A percentile compares a stretch with the other conserved stretches of the same genome.
Conservation (phyloP, 345 rosid species). For the Excoecaria cochinchinensis region DNA sequence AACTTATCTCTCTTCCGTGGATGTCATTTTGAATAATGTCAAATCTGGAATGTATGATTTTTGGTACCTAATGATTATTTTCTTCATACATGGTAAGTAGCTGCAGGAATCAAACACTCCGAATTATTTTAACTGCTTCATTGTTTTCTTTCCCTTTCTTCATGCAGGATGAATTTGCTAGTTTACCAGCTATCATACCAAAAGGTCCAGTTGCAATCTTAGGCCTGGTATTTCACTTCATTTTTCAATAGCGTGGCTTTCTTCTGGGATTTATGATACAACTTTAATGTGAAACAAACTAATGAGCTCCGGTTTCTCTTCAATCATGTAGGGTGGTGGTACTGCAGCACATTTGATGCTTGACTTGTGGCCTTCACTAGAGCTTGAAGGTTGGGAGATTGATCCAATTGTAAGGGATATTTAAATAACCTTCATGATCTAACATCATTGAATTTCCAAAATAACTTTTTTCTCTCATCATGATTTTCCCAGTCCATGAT, state of each 20-base stretch:
- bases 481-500: neutral
- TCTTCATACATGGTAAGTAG: too few species aligned
- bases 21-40: neutral
- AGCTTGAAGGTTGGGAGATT: slow-evolving; percentile 80
- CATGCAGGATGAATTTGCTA: slow-evolving; percentile 72
- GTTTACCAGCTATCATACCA: slow-evolving; percentile 70
- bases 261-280: neutral
- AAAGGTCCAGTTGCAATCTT: slow-evolving; percentile 71
- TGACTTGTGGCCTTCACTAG: slow-evolving; percentile 65
- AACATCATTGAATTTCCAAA: neutral
- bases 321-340: slow-evolving; percentile 67
- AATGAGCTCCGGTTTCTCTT: neutral
- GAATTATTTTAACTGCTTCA: neutral
- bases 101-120: neutral
- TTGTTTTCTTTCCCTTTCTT: neutral
- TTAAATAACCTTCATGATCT: neutral
- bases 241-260: neutral
- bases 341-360: slow-evolving; percentile 89
- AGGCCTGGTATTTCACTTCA: slow-evolving; percentile 57
- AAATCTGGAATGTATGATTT: neutral
- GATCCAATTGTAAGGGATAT: slow-evolving; percentile 59
- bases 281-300: neutral
- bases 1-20: neutral
- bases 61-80: neutral
- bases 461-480: neutral